These are phyloP conservation scores for Aegilops longissima DNA, from an alignment of 176 grass and related monocot genomes.

Conservation along the genomic window DNA sequence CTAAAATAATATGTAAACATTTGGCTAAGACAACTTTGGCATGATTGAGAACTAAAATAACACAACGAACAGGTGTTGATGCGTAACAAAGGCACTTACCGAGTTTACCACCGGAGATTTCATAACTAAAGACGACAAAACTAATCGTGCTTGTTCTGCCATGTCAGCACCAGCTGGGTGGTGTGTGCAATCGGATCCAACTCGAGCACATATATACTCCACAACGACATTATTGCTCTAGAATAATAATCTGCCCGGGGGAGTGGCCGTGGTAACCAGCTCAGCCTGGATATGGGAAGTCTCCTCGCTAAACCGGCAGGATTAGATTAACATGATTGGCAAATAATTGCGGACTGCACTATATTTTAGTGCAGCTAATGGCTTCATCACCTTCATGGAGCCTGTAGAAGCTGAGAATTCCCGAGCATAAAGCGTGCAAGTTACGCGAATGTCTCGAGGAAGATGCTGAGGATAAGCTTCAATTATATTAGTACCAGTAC, in stretches of 20 bases:
- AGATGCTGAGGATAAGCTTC: conserved; percentile 7
- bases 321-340: background rate
- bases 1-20: no score
- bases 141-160: background rate
- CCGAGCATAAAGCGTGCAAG: conserved; percentile 28
- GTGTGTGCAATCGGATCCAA: conserved; percentile 1
- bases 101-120: no score
- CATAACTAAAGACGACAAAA: background rate
- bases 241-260: background rate
- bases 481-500: background rate
- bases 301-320: background rate
- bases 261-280: conserved; percentile 29
- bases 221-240: conserved; percentile 29
- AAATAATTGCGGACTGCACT: conserved; percentile 30
- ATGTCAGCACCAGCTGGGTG: conserved; percentile 2
- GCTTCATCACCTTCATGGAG: background rate
- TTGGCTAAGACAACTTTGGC: background rate
- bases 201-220: background rate
- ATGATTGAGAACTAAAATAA: background rate
- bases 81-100: no score
- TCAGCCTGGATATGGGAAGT: conserved; percentile 9
- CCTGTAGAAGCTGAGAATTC: background rate
- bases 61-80: background rate
- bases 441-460: background rate
- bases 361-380: background rate